Evolutionary conservation across 768 basidiomycete species (phyloP), one percentile per base, ranked within the genome.

Genomic region (Xanthoconium purpureum): DNA sequence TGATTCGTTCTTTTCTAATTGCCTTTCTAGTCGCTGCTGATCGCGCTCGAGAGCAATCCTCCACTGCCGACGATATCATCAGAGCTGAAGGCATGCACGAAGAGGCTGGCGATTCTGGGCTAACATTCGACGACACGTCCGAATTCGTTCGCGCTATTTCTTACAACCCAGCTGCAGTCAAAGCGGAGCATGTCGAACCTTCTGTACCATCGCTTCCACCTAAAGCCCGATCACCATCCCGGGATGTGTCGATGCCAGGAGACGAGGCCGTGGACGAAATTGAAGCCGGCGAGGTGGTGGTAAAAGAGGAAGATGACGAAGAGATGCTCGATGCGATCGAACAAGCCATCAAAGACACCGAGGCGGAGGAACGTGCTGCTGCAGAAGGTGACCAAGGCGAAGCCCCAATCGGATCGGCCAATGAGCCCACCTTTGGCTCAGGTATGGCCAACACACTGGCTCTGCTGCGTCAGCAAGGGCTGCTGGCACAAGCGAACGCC

Each of bases 71-170:
- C 30, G 74, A 77, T 29, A 66, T 66, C 7, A 72, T 81, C 56
- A 80, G 82, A 44, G 71, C 76, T 14, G 83, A 81, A 62, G 80
- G 76, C 36, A 75, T 63, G 6, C 81, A 78, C 24, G 77, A 73
- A 3, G 72, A 74, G 17, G 76, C 71, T 18, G 48, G 53, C 11
- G 56, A 64, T 32, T 57, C 62, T 14, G 89, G 88, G 20, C 77
- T 98, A 33, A 90, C 89, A 0, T 94, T 99, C 59, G 95, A 98
- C 66, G 95, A 98, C 63, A 98, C 96, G 0, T 93, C 94, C 1
- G 96, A 98, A 70, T 99, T 99, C 61, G 91, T 98, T 39, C 85
- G 94, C 17, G 86, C 85, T 15, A 90, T 92, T 46, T 84, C 85
- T 2, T 84, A 84, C 59, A 83, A 84, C 60, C 84, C 87, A 0